A percentile compares a stretch with the other conserved stretches of the same genome.
Conservation (phyloP, 192 early-diverging fungal genomes). For the Umbelopsis sp. region DNA sequence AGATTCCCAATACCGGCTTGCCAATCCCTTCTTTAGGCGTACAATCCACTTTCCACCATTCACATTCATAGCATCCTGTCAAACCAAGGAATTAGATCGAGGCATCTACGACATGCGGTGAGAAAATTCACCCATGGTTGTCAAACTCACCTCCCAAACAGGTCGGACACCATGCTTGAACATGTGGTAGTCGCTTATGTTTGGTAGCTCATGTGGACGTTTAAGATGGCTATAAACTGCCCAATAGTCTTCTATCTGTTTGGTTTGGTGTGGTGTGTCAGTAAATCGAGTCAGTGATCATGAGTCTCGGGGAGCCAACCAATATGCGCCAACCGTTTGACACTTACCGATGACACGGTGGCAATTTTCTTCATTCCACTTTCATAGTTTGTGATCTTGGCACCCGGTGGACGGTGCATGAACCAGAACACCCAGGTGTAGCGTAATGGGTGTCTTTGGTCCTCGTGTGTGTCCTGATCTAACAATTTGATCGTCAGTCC, state of each 20-base stretch:
- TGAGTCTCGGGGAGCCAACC: no score
- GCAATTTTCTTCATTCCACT: constrained; percentile 84
- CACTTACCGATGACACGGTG: constrained; percentile 72
- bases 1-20: constrained; percentile 90
- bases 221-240: constrained; percentile 76
- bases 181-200: constrained; percentile 89
- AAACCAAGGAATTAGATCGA: neutral
- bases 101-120: neutral
- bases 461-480: constrained; percentile 3
- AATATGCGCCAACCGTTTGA: neutral
- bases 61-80: constrained; percentile 72
- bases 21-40: constrained; percentile 88
- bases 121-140: neutral
- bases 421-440: constrained; percentile 93
- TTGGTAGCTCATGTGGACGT: constrained; percentile 82
- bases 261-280: neutral
- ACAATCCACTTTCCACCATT: constrained; percentile 97
- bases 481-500: neutral
- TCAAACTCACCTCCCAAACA: constrained; percentile 82
- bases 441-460: constrained; percentile 63
- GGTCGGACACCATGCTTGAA: constrained; percentile 92
- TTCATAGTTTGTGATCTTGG: constrained; percentile 88
- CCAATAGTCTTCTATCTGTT: constrained; percentile 80
- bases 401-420: constrained; percentile 87
- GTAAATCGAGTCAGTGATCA: neutral